These are phyloP conservation scores for Hanseniaspora jakobsenii DNA, from an alignment of 805 yeast species.

Conservation along the genomic window DNA sequence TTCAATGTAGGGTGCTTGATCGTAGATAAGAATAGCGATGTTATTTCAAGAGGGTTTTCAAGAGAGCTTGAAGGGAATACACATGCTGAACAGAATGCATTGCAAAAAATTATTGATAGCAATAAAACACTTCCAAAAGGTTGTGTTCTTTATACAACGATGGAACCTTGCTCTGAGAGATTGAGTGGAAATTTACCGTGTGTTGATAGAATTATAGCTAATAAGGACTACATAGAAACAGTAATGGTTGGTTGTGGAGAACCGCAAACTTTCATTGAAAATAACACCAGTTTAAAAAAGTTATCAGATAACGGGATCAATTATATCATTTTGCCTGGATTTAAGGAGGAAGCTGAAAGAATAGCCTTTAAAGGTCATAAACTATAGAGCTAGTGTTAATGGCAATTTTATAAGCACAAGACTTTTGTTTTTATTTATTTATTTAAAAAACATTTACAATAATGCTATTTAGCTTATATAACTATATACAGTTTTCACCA, in stretches of 20 bases:
- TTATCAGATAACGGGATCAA: conserved; percentile 48
- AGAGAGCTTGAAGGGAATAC: conserved; percentile 90
- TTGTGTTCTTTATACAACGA: conserved; percentile 77
- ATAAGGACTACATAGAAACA: conserved; percentile 41
- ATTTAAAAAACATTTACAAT: too few relatives aligned
- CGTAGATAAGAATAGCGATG: conserved; percentile 45
- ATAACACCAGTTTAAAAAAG: conserved; percentile 51
- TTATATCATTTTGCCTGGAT: conserved; percentile 74
- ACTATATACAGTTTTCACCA: not conserved
- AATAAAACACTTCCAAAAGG: conserved; percentile 50
- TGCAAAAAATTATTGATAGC: conserved; percentile 52
- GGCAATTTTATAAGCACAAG: not conserved
- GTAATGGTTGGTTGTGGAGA: conserved; percentile 88
- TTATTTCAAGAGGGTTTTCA: conserved; percentile 70
- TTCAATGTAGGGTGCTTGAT: conserved; percentile 90
- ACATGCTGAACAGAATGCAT: conserved; percentile 93
- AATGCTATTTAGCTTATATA: too few relatives aligned
- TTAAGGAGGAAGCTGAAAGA: conserved; percentile 53
- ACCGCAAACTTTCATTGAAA: conserved; percentile 77
- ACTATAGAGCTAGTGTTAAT: not conserved
- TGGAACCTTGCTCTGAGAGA: conserved; percentile 92
- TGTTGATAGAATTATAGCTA: conserved; percentile 57
- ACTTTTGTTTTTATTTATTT: not conserved
- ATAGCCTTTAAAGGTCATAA: conserved; percentile 69
- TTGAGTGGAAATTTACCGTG: conserved; percentile 87